Conservation (phyloP, 2,329 filamentous ascomycete genomes). For the Penicillium oxalicum region DNA sequence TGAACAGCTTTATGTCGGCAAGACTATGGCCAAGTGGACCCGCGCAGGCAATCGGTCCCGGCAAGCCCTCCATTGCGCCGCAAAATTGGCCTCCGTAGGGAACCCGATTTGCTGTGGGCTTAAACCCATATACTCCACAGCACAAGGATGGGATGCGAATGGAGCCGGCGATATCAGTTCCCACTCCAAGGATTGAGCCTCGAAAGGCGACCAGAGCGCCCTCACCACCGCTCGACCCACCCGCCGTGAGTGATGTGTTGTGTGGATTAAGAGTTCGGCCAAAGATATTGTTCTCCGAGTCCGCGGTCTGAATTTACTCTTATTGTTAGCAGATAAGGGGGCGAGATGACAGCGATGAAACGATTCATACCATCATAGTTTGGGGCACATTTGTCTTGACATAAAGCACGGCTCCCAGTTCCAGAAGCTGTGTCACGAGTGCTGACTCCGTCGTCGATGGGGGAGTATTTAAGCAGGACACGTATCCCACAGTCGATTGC, state of each 20-base stretch:
- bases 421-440: conserved; percentile 21
- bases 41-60: conserved; percentile 13
- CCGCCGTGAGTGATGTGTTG: conserved; percentile 22
- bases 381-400: conserved; percentile 32
- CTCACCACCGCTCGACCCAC: conserved; percentile 31
- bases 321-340: too few relatives aligned
- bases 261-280: conserved; percentile 27
- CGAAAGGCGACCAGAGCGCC: conserved; percentile 33
- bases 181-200: conserved; percentile 32
- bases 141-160: conserved; percentile 34
- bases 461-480: conserved; percentile 16
- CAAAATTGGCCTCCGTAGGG: conserved; percentile 25
- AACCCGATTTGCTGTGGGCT: conserved; percentile 28
- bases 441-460: conserved; percentile 17
- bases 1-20: conserved; percentile 21
- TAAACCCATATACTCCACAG: conserved; percentile 33
- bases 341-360: too few relatives aligned
- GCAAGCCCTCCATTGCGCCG: conserved; percentile 15
- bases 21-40: conserved; percentile 20
- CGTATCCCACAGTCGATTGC: conserved; percentile 21
- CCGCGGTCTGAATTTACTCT: conserved; percentile 17
- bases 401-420: conserved; percentile 28
- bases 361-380: conserved; percentile 25
- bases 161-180: conserved; percentile 34
- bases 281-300: conserved; percentile 27